A percentile compares a stretch with the other conserved stretches of the same genome.
Conservation (phyloP, 2,329 filamentous ascomycete species). For the Colletotrichum destructivum region DNA sequence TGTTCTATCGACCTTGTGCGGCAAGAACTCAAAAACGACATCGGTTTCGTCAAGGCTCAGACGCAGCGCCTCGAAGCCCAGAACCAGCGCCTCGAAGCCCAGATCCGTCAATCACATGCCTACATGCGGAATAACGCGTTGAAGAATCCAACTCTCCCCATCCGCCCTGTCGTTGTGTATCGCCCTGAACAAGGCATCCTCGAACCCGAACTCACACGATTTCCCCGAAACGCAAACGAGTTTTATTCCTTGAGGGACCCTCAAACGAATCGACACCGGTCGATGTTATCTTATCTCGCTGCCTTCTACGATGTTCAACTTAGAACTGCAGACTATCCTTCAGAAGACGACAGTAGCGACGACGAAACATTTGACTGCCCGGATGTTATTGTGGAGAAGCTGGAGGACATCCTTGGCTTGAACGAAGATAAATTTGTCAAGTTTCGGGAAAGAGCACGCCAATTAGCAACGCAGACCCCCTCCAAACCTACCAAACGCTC, state of each 20-base stretch:
- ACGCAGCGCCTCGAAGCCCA: neutral
- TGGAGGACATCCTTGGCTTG: constrained; percentile 21
- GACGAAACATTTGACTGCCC: neutral
- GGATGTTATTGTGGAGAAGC: constrained; percentile 1
- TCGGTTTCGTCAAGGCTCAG: neutral
- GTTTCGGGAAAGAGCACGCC: constrained; percentile 12
- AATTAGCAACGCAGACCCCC: neutral
- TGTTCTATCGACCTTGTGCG: neutral
- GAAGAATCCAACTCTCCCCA: constrained; percentile 14
- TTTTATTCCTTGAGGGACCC: constrained; percentile 22
- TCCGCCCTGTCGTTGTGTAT: neutral
- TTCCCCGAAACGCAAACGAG: constrained; percentile 12
- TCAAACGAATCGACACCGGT: neutral
- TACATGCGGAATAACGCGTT: constrained; percentile 12
- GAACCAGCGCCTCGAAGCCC: neutral
- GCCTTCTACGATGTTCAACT: constrained; percentile 13
- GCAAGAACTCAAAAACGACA: constrained; percentile 11
- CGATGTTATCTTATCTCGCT: constrained; percentile 11
- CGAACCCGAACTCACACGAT: neutral
- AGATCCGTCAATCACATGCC: constrained; percentile 1
- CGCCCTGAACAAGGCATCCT: constrained; percentile 15
- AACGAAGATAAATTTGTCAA: constrained; percentile 17
- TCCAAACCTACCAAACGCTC: neutral
- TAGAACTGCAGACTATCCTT: neutral
- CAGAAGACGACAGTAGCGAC: neutral